Evolutionary conservation across 1,284 basidiomycete species (phyloP).

Genomic region (Volvariella surrecta): DNA sequence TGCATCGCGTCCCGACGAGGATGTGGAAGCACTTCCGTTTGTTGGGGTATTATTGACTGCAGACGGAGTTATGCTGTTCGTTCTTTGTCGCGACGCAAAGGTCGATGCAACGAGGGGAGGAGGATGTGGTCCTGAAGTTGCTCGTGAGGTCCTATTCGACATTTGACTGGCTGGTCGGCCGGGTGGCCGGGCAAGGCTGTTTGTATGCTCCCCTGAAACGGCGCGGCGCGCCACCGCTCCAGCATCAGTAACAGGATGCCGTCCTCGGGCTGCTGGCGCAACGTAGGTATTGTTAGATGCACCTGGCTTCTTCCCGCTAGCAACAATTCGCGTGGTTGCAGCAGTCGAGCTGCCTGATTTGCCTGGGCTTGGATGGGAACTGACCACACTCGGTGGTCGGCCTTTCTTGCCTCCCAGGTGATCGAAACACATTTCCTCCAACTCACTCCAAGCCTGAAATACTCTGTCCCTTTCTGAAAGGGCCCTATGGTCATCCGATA

Average conservation of each 20-base stretch:
- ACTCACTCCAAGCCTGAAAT: slow-evolving; percentile 69
- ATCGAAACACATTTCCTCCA: slow-evolving; percentile 72
- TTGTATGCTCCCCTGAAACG: slow-evolving; percentile 30
- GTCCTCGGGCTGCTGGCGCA: slow-evolving; percentile 21
- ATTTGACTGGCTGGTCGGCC: slow-evolving; percentile 39
- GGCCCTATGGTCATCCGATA: slow-evolving; percentile 50
- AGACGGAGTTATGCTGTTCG: slow-evolving; percentile 48
- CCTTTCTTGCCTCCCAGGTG: slow-evolving; percentile 51
- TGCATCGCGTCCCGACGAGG: slow-evolving; percentile 28
- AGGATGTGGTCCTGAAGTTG: slow-evolving; percentile 33
- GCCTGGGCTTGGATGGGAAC: slow-evolving; percentile 34
- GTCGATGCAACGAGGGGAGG: slow-evolving; percentile 49
- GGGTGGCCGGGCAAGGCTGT: slow-evolving; percentile 3
- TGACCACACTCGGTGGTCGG: slow-evolving; percentile 52
- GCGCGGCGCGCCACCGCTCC: slow-evolving; percentile 33
- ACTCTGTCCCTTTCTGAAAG: slow-evolving; percentile 51
- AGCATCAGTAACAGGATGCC: slow-evolving; percentile 39
- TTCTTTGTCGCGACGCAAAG: slow-evolving; percentile 74
- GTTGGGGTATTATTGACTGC: slow-evolving; percentile 20
- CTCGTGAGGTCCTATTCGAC: slow-evolving; percentile 32
- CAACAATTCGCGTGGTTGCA: slow-evolving; percentile 17
- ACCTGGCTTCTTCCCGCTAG: slow-evolving; percentile 21
- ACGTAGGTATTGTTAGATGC: slow-evolving; percentile 34
- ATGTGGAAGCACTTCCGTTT: slow-evolving; percentile 18
- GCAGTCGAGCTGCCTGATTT: slow-evolving; percentile 43